Base-by-base conservation (phyloP, 2,329 filamentous ascomycete genomes). In the Ceratocystis variospora region DNA sequence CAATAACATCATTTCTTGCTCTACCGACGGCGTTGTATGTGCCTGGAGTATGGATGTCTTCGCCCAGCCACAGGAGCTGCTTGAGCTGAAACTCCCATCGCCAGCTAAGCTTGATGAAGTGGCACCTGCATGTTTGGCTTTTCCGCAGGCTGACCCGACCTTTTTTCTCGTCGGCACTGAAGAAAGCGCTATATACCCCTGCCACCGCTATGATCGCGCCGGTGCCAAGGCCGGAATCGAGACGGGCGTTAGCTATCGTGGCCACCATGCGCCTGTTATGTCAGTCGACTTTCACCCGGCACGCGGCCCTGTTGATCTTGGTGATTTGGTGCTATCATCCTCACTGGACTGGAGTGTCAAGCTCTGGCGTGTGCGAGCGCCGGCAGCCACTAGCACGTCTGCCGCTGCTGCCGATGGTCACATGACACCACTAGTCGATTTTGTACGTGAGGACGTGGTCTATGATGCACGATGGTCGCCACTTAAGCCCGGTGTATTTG, bases 41-140 rank as follows among this genome's bases (percentile, higher is more conserved):
- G 90, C 92, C 61, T 99, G 94, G 94, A 92, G 89, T 66, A 90
- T 96, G 70, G 95, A 99, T 75, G 97, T 99, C 85, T 88, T 99
- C 68, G 90, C 93, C 0, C 90, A 96, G 75, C 94, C 94, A 0
- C 93, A 97, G 76, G 94, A 99, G 78, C 87, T 91, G 66, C 84
- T 99, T 53, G 90, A 96, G 72, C 81, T 99, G 12, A 87, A 87
- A 68, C 89, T 91, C 1, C 93, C 93, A 2, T 86, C 87, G 17
- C 90, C 93, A 4, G 87, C 89, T 71, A 93, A 91, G 75, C 75
- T 78, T 12, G 95, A 99, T 76, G 94, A 99, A 72, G 86, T 99
- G 62, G 91, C 91, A 65, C 94, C 95, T 1, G 96, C 90, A 0
- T 96, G 89, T 75, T 89, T 99, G 77, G 89, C 90, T 17, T 99